Evolutionary conservation across 2,329 filamentous ascomycete genomes (phyloP).

Genomic region (Pestalotiopsis sp.): DNA sequence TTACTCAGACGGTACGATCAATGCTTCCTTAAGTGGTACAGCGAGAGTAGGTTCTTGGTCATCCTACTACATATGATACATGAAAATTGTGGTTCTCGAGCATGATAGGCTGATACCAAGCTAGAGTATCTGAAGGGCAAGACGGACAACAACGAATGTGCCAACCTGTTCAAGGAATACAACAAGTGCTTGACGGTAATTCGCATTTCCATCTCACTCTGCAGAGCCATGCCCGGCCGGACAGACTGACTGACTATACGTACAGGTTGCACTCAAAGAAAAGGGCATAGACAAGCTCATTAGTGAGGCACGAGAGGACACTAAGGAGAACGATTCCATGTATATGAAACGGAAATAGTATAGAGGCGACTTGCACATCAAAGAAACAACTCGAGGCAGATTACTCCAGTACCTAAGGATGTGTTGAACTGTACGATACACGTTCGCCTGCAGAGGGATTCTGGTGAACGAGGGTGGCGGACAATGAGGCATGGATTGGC

Average conservation of each 20-base stretch:
- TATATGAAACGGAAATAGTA: conserved; percentile 57
- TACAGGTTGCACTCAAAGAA: conserved; percentile 84
- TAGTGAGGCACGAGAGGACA: conserved; percentile 86
- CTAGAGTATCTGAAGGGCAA: conserved; percentile 86
- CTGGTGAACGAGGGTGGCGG: not conserved
- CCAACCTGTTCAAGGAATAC: conserved; percentile 84
- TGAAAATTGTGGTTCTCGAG: conserved; percentile 19
- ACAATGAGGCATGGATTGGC: conserved; percentile 11
- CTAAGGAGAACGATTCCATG: conserved; percentile 81
- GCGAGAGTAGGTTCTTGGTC: conserved; percentile 73
- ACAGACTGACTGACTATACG: not conserved
- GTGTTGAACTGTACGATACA: not conserved
- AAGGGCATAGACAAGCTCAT: conserved; percentile 92
- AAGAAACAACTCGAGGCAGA: too few relatives aligned
- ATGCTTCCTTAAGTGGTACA: conserved; percentile 99
- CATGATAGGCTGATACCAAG: conserved; percentile 11
- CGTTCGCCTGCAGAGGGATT: not conserved
- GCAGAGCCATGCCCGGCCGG: conserved; percentile 24
- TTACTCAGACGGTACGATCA: conserved; percentile 81
- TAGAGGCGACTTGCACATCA: not conserved
- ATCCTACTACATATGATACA: not conserved
- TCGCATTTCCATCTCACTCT: conserved; percentile 8
- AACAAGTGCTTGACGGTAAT: conserved; percentile 81
- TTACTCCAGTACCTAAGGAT: too few relatives aligned
- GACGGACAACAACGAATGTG: conserved; percentile 78